Percentiles rank a stretch among this genome's conserved stretches.
These are phyloP conservation scores for Trametes cinnabarina DNA, from an alignment of 768 basidiomycete genomes.

Conservation along the genomic window DNA sequence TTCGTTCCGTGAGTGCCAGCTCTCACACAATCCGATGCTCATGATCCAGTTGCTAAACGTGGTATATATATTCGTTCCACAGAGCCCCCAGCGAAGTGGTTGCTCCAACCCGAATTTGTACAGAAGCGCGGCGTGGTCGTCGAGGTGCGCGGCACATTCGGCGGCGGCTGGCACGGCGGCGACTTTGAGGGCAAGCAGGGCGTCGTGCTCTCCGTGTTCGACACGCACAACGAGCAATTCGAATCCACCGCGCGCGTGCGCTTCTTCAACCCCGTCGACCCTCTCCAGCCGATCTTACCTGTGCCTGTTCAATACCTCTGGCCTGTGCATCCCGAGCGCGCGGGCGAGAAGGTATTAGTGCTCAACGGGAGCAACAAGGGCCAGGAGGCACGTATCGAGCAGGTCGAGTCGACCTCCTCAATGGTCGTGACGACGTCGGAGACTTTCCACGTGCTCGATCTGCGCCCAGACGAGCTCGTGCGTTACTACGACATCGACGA, in stretches of 20 bases:
- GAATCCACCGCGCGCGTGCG: constrained; percentile 25
- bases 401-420: constrained; percentile 9
- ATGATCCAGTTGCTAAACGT: no score
- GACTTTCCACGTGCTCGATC: constrained; percentile 24
- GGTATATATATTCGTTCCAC: no score
- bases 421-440: constrained; percentile 16
- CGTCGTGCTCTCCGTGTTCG: constrained; percentile 25
- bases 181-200: constrained; percentile 28
- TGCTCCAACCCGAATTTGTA: constrained; percentile 20
- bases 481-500: constrained; percentile 14
- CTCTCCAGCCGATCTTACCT: constrained; percentile 16
- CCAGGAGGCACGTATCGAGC: constrained; percentile 19
- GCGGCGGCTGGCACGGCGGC: constrained; percentile 25
- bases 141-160: constrained; percentile 23
- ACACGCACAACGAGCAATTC: constrained; percentile 24
- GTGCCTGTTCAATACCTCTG: constrained; percentile 27
- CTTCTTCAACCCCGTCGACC: constrained; percentile 21
- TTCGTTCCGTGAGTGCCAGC: constrained; percentile 10
- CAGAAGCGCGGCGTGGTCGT: constrained; percentile 24
- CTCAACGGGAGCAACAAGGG: constrained; percentile 23
- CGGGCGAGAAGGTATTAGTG: constrained; percentile 20
- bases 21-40: background rate
- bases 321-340: constrained; percentile 24
- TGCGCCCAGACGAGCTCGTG: constrained; percentile 17
- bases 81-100: constrained; percentile 25